phyloP scores from a whole-genome alignment of 345 rosid species.

The Chamaenerion angustifolium region DNA sequence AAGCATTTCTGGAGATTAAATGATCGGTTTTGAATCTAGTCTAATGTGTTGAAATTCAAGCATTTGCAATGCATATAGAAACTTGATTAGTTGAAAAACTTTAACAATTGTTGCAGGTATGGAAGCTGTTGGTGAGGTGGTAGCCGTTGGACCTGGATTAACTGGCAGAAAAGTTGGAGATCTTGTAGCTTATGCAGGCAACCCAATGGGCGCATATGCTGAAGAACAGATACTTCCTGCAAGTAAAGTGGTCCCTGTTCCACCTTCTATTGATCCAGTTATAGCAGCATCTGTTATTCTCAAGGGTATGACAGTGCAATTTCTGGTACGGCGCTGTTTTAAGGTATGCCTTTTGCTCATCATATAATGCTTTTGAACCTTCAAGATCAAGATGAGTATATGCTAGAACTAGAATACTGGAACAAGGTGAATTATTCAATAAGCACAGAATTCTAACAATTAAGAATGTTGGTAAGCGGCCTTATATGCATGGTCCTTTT shows the following conservation, averaged over 20 bases:
- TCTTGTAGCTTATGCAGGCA: slow-evolving; percentile 72
- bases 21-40: no score
- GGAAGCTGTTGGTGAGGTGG: slow-evolving; percentile 90
- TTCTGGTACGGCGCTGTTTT: slow-evolving; percentile 57
- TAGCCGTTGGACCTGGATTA: slow-evolving; percentile 71
- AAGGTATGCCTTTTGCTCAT: slow-evolving; percentile 34
- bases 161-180: slow-evolving; percentile 72
- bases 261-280: slow-evolving; percentile 58
- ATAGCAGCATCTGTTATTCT: slow-evolving; percentile 64
- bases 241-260: slow-evolving; percentile 64
- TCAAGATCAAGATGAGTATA: background rate
- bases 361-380: background rate
- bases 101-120: slow-evolving; percentile 26
- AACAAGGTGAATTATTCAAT: no score
- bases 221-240: slow-evolving; percentile 92
- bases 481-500: no score
- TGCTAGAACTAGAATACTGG: no score
- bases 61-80: no score
- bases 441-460: no score
- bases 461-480: no score
- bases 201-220: slow-evolving; percentile 66
- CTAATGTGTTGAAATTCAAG: no score
- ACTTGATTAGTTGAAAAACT: no score
- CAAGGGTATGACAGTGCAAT: slow-evolving; percentile 91
- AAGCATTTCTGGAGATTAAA: no score